These are phyloP conservation scores for Diaporthe ilicicola DNA, from an alignment of 2,329 filamentous ascomycete genomes.

Conservation along the genomic window DNA sequence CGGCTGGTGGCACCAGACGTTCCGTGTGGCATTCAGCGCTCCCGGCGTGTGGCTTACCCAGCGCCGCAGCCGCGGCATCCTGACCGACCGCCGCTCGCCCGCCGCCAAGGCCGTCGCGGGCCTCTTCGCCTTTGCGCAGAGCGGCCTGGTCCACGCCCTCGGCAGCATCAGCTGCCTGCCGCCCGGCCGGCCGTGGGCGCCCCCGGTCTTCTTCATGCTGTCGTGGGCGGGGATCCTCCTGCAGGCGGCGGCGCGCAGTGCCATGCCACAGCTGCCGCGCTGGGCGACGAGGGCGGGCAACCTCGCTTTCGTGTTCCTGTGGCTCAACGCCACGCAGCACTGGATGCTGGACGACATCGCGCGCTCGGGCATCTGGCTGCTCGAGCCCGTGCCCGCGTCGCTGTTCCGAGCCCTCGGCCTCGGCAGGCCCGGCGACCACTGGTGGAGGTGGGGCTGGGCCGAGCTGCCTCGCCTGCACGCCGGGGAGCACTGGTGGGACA, in stretches of 20 bases:
- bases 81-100: conserved; percentile 39
- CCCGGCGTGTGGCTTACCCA: conserved; percentile 60
- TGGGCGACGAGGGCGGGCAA: conserved; percentile 64
- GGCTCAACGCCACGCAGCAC: conserved; percentile 73
- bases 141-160: conserved; percentile 73
- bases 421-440: conserved; percentile 66
- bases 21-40: conserved; percentile 76
- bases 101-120: conserved; percentile 44
- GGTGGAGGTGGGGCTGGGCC: conserved; percentile 72
- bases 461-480: conserved; percentile 63
- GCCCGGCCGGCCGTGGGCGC: conserved; percentile 56
- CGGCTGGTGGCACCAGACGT: conserved; percentile 89
- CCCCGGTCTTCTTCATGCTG: conserved; percentile 75
- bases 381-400: conserved; percentile 84
- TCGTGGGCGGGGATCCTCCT: conserved; percentile 72
- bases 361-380: conserved; percentile 77
- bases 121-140: conserved; percentile 69
- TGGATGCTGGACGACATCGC: conserved; percentile 81
- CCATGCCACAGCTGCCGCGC: conserved; percentile 52
- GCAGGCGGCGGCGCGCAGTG: conserved; percentile 56
- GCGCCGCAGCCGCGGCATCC: conserved; percentile 45
- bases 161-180: conserved; percentile 75
- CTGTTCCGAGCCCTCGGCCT: conserved; percentile 71
- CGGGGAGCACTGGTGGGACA: conserved; percentile 70
- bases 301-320: conserved; percentile 66